Evolutionary conservation across 257 asterid species (phyloP).

Genomic region (Solanum tarijense): DNA sequence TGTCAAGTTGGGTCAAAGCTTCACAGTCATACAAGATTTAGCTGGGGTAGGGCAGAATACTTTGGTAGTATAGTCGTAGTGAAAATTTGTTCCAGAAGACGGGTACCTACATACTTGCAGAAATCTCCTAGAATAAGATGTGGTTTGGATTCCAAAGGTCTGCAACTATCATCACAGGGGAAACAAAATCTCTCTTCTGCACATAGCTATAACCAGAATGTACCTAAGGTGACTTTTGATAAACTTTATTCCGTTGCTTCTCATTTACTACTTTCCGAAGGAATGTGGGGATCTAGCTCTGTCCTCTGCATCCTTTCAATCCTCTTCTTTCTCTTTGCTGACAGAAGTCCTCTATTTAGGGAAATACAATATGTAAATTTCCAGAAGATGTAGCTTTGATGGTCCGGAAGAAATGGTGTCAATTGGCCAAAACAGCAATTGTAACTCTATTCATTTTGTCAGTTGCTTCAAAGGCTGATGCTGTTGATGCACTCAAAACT

Average conservation of each 20-base stretch:
- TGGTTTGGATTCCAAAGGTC: constrained; percentile 25
- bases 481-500: constrained; percentile 85
- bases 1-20: constrained; percentile 22
- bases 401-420: constrained; percentile 48
- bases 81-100: constrained; percentile 22
- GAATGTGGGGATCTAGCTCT: not conserved
- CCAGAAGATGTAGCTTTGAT: constrained; percentile 19
- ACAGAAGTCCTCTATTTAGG: constrained; percentile 21
- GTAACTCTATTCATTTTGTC: constrained; percentile 44
- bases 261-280: not conserved
- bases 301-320: not conserved
- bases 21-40: constrained; percentile 14
- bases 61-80: constrained; percentile 17
- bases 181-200: constrained; percentile 11
- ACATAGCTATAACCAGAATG: constrained; percentile 3
- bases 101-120: constrained; percentile 26
- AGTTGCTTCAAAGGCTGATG: constrained; percentile 68
- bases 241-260: not conserved
- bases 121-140: constrained; percentile 23
- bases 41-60: constrained; percentile 16
- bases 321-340: not conserved
- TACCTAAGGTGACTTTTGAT: constrained; percentile 34
- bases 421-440: constrained; percentile 41
- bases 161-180: constrained; percentile 18
- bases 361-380: constrained; percentile 22